phyloP scores from a whole-genome alignment of 2,329 filamentous ascomycete species.

The Colletotrichum magnum region DNA sequence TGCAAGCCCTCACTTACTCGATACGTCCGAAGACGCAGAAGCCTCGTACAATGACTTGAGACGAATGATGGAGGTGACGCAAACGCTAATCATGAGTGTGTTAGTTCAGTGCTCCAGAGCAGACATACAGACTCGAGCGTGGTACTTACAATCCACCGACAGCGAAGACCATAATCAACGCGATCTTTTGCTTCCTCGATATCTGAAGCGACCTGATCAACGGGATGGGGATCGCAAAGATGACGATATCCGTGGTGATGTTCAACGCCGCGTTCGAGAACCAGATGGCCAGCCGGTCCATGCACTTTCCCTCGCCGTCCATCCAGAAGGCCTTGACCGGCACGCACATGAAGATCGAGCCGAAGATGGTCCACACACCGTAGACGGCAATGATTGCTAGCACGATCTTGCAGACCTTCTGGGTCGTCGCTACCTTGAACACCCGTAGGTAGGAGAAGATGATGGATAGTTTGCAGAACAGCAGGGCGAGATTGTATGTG shows the following conservation, averaged over 20 bases:
- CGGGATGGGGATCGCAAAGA: slow-evolving; percentile 47
- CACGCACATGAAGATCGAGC: slow-evolving; percentile 46
- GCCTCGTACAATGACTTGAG: slow-evolving; percentile 43
- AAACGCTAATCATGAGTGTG: slow-evolving; percentile 17
- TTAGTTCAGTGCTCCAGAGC: background rate
- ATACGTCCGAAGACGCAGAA: slow-evolving; percentile 11
- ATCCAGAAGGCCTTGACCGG: slow-evolving; percentile 45
- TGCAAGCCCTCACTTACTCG: background rate
- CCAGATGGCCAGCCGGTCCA: slow-evolving; percentile 43
- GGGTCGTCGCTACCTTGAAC: slow-evolving; percentile 43
- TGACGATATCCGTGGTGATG: slow-evolving; percentile 48
- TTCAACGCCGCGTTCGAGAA: slow-evolving; percentile 49
- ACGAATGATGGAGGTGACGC: slow-evolving; percentile 43
- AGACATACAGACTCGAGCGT: background rate
- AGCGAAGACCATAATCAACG: slow-evolving; percentile 55
- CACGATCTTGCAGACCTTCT: slow-evolving; percentile 43
- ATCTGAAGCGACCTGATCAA: slow-evolving; percentile 52
- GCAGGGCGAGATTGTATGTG: slow-evolving; percentile 45
- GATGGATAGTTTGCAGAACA: slow-evolving; percentile 48
- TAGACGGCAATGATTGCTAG: slow-evolving; percentile 44
- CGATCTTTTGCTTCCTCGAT: slow-evolving; percentile 56
- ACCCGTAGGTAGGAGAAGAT: slow-evolving; percentile 46
- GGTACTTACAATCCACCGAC: slow-evolving; percentile 50
- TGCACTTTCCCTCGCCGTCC: slow-evolving; percentile 41
- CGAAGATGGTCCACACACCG: slow-evolving; percentile 46